A percentile compares a stretch with the other conserved stretches of the same genome.
These are phyloP conservation scores for Periconia sp. DNA, from an alignment of 2,329 filamentous ascomycete genomes.

Conservation along the genomic window DNA sequence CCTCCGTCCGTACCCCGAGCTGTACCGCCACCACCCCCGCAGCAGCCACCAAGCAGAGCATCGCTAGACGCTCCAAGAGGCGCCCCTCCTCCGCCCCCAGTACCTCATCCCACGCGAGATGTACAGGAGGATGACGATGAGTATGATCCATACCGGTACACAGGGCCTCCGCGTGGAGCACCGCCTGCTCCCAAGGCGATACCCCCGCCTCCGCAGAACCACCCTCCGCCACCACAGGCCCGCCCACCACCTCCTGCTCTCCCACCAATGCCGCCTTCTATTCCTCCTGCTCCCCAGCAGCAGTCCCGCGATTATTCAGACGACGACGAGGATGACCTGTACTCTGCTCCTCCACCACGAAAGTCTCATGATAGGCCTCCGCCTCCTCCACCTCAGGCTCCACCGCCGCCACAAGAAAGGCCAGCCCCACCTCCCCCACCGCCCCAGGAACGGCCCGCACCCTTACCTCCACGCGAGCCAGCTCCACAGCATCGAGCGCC, in stretches of 20 bases:
- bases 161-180: slow-evolving; percentile 39
- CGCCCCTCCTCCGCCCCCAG: slow-evolving; percentile 66
- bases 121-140: slow-evolving; percentile 57
- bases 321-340: slow-evolving; percentile 44
- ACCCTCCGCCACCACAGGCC: slow-evolving; percentile 26
- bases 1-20: slow-evolving; percentile 44
- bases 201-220: slow-evolving; percentile 34
- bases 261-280: slow-evolving; percentile 39
- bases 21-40: slow-evolving; percentile 58
- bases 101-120: slow-evolving; percentile 65
- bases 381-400: slow-evolving; percentile 40
- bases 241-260: slow-evolving; percentile 37
- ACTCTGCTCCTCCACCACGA: slow-evolving; percentile 31
- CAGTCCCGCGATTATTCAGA: slow-evolving; percentile 32
- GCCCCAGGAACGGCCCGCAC: slow-evolving; percentile 45
- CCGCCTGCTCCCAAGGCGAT: slow-evolving; percentile 33
- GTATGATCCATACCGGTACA: slow-evolving; percentile 67
- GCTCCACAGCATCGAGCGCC: slow-evolving; percentile 49
- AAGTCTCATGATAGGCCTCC: slow-evolving; percentile 40
- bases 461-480: slow-evolving; percentile 39
- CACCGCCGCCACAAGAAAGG: slow-evolving; percentile 44
- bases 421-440: slow-evolving; percentile 42
- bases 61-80: slow-evolving; percentile 73
- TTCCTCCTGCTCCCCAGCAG: slow-evolving; percentile 28
- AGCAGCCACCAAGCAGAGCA: slow-evolving; percentile 57